Evolutionary conservation across 805 yeast species (phyloP).

Genomic region (Ogataea glucozyma): DNA sequence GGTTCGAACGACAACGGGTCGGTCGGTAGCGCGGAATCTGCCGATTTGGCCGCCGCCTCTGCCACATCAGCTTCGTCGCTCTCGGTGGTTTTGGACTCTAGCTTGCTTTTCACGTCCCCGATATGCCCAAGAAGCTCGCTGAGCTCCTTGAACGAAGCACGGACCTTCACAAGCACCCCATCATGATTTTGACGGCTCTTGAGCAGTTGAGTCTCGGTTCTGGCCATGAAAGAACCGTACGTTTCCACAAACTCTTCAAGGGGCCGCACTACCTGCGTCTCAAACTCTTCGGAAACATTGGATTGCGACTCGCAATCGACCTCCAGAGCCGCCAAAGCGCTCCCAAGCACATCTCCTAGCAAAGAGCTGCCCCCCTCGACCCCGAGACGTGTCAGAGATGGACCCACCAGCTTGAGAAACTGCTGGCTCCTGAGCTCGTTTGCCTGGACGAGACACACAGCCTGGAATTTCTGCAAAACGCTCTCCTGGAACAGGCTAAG

Average conservation of each 20-base stretch:
- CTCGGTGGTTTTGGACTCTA: background rate
- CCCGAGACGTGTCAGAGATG: conserved; percentile 1
- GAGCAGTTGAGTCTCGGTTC: conserved; percentile 2
- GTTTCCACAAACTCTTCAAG: conserved; percentile 6
- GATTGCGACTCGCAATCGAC: conserved; percentile 4
- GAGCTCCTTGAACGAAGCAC: conserved; percentile 9
- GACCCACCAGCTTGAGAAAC: conserved; percentile 7
- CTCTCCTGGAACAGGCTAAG: conserved; percentile 11
- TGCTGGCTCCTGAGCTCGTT: conserved; percentile 4
- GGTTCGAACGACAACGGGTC: conserved; percentile 12
- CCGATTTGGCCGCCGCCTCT: background rate
- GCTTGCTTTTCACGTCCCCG: conserved; percentile 8
- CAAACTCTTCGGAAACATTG: conserved; percentile 4
- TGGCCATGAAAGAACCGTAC: conserved; percentile 13
- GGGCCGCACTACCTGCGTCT: conserved; percentile 10
- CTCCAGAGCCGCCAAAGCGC: background rate
- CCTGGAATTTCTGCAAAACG: conserved; percentile 7
- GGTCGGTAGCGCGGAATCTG: background rate
- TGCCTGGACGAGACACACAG: conserved; percentile 3
- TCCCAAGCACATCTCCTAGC: background rate
- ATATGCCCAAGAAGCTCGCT: conserved; percentile 7
- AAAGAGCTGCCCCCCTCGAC: background rate
- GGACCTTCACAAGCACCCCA: conserved; percentile 1
- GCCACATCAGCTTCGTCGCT: background rate
- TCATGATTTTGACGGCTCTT: conserved; percentile 9